Evolutionary conservation across 2,329 filamentous ascomycete species (phyloP).

Genomic region (Teratosphaeria pseudoeucalypti): DNA sequence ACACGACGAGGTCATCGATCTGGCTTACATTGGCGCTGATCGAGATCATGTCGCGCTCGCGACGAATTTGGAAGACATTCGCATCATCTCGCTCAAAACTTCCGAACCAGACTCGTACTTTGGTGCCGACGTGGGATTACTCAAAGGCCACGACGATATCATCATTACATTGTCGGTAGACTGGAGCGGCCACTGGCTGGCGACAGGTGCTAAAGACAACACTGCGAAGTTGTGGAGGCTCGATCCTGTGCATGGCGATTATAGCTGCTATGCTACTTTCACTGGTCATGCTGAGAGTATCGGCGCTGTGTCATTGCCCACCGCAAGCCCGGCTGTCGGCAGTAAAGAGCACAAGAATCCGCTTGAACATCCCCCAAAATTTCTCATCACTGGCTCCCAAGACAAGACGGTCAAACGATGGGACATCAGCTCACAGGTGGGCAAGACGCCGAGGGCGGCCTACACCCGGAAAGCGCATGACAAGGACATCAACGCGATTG

Average conservation of each 20-base stretch:
- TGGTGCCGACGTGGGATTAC: constrained; percentile 74
- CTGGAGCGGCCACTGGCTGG: constrained; percentile 95
- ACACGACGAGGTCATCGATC: constrained; percentile 93
- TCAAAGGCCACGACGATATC: constrained; percentile 90
- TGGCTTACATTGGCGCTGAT: constrained; percentile 74
- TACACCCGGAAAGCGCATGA: constrained; percentile 95
- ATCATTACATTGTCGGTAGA: constrained; percentile 90
- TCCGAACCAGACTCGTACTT: constrained; percentile 49
- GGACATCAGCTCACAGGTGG: constrained; percentile 49
- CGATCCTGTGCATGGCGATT: constrained; percentile 64
- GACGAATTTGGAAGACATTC: constrained; percentile 88
- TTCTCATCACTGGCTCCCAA: constrained; percentile 83
- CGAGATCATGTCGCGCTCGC: constrained; percentile 77
- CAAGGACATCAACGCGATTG: constrained; percentile 95
- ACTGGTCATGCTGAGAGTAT: constrained; percentile 91
- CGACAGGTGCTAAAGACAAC: constrained; percentile 93
- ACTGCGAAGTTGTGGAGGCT: constrained; percentile 83
- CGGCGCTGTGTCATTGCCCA: constrained; percentile 77
- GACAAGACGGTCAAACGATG: constrained; percentile 93
- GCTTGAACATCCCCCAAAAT: constrained; percentile 68
- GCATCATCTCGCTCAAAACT: constrained; percentile 62
- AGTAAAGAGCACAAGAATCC: constrained; percentile 64
- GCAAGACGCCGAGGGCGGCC: constrained; percentile 51
- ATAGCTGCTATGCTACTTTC: constrained; percentile 69
- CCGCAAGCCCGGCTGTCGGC: constrained; percentile 53